Conservation (phyloP, 371 early-diverging fungal species). For the Blakeslea trispora region DNA sequence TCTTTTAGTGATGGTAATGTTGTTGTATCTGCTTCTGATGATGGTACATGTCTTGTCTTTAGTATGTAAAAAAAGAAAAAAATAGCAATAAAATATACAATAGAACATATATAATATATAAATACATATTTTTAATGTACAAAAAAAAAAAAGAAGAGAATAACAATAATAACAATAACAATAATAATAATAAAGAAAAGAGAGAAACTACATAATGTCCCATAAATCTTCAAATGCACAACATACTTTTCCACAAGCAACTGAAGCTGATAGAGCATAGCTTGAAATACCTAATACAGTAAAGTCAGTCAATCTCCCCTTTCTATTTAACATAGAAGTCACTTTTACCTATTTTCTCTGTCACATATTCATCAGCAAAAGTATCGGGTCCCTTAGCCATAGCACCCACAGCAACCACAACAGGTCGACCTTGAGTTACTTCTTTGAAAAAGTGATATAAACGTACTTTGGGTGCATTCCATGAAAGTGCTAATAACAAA, state of each 20-base stretch:
- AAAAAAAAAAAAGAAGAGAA: too few relatives aligned
- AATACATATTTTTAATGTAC: too few relatives aligned
- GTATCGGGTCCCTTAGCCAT: slow-evolving; percentile 94
- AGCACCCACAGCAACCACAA: slow-evolving; percentile 93
- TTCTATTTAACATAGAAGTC: too few relatives aligned
- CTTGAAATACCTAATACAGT: slow-evolving; percentile 88
- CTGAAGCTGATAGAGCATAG: slow-evolving; percentile 93
- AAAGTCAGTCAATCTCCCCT: too few relatives aligned
- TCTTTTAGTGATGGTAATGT: slow-evolving; percentile 67
- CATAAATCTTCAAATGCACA: slow-evolving; percentile 86
- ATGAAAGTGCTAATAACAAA: slow-evolving; percentile 73
- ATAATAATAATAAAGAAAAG: slow-evolving; percentile 3
- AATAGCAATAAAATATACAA: too few relatives aligned
- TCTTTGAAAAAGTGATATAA: slow-evolving; percentile 73
- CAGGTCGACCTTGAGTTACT: slow-evolving; percentile 69
- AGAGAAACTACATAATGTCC: slow-evolving; percentile 65
- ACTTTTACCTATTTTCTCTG: slow-evolving; percentile 94
- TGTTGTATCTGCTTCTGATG: slow-evolving; percentile 80
- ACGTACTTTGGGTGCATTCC: slow-evolving; percentile 83
- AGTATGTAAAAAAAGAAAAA: too few relatives aligned
- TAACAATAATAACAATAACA: too few relatives aligned
- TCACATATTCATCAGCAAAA: slow-evolving; percentile 88
- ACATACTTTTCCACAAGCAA: slow-evolving; percentile 90
- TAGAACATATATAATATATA: too few relatives aligned
- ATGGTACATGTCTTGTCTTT: slow-evolving; percentile 72